Base-by-base conservation (phyloP, 805 yeast species). In the Candida qinlingensis region DNA sequence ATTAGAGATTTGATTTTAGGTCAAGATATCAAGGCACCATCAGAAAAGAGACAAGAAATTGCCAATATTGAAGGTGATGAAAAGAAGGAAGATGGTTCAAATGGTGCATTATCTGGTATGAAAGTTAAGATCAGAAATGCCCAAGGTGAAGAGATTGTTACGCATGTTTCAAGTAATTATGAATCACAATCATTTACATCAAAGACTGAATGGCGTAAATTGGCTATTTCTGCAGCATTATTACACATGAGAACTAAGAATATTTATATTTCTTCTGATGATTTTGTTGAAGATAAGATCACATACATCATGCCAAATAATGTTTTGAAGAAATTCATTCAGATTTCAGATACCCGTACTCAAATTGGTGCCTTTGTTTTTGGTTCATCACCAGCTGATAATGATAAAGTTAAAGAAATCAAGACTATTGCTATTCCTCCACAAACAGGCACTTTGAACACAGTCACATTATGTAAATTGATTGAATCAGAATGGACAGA, bases 61-160 rank as follows among this genome's bases (percentile, higher is more conserved):
- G 83, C 91, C 0, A 91, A 85, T 49, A 73, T 88, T 44, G 90
- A 83, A 46, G 76, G 76, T 7, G 44, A 47, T 6, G 67, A 70
- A 42, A 69, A 69, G 42, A 74, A 70, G 34, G 74, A 69, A 34
- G 19, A 26, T 37, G 37, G 12, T 7, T 68, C 68, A 30, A 27
- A 45, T 11, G 19, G 41, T 7, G 68, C 68, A 2, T 51, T 59
- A 19, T 72, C 71, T 11, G 74, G 75, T 49, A 84, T 85, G 54
- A 90, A 88, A 57, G 82, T 96, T 0, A 85, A 83, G 48, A 86
- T 96, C 0, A 82, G 83, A 28, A 94, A 89, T 61, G 96, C 87
- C 2, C 97, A 91, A 60, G 99, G 99, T 34, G 99, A 94, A 62
- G 95, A 91, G 58, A 92, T 94, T 59, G 85, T 87, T 39, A 92